These are phyloP conservation scores for Acrocalymma vagum DNA, from an alignment of 2,329 filamentous ascomycete genomes.

Conservation along the genomic window DNA sequence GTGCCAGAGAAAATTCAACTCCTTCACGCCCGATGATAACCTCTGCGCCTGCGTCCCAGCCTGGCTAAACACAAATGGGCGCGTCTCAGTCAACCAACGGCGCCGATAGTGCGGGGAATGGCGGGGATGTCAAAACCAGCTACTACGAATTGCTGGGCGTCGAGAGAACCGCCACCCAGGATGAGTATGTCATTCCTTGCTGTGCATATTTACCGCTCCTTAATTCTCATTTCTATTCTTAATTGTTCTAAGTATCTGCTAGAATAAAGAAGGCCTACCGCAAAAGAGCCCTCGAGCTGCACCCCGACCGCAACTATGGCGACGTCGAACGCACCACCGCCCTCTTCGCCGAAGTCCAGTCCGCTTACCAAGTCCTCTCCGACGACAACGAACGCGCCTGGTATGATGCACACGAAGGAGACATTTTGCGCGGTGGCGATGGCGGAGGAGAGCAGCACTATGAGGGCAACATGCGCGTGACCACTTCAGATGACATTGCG, in stretches of 20 bases:
- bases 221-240: slow-evolving; percentile 7
- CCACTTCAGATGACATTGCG: slow-evolving; percentile 81
- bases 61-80: slow-evolving; percentile 49
- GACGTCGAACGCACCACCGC: slow-evolving; percentile 84
- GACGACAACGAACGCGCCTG: slow-evolving; percentile 95
- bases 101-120: slow-evolving; percentile 27
- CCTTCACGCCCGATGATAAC: slow-evolving; percentile 16
- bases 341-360: slow-evolving; percentile 89
- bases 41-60: slow-evolving; percentile 6
- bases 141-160: slow-evolving; percentile 88
- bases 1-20: too few relatives aligned
- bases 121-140: slow-evolving; percentile 68
- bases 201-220: slow-evolving; percentile 3
- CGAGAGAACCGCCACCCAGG: slow-evolving; percentile 75
- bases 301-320: slow-evolving; percentile 92
- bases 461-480: slow-evolving; percentile 76
- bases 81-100: slow-evolving; percentile 54
- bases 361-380: slow-evolving; percentile 94
- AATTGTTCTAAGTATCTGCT: too few relatives aligned
- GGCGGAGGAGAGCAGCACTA: slow-evolving; percentile 60
- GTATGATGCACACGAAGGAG: slow-evolving; percentile 94
- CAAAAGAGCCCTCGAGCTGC: slow-evolving; percentile 87
- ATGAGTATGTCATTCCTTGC: slow-evolving; percentile 68
- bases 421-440: slow-evolving; percentile 75
- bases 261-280: slow-evolving; percentile 95